A percentile compares a stretch with the other conserved stretches of the same genome.
Conservation (phyloP, 2,329 filamentous ascomycete genomes). For the Ophiosphaerella korrae region DNA sequence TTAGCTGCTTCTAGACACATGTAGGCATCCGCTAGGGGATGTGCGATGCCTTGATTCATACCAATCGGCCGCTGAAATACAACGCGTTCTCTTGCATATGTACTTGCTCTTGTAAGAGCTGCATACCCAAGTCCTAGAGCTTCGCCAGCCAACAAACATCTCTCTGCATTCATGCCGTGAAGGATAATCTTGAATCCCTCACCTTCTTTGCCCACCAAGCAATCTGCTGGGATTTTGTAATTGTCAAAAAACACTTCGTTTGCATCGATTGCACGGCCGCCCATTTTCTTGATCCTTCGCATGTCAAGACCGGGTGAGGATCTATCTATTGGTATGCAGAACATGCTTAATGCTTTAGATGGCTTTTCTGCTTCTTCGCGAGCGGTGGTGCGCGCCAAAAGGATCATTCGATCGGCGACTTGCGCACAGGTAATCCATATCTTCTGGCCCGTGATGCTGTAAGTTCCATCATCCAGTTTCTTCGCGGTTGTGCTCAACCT, state of each 20-base stretch:
- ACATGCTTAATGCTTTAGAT: conserved; percentile 77
- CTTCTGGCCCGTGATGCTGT: conserved; percentile 76
- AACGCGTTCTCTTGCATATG: conserved; percentile 56
- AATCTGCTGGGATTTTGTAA: conserved; percentile 68
- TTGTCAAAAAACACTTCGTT: conserved; percentile 89
- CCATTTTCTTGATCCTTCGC: conserved; percentile 82
- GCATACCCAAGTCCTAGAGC: conserved; percentile 81
- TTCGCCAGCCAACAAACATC: conserved; percentile 68
- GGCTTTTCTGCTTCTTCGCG: conserved; percentile 70
- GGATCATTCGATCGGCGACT: conserved; percentile 80
- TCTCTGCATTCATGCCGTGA: conserved; percentile 57
- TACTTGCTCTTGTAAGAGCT: conserved; percentile 51
- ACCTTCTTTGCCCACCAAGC: conserved; percentile 73
- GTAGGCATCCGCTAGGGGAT: conserved; percentile 63
- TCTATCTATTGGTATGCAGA: conserved; percentile 77
- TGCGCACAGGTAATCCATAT: conserved; percentile 90
- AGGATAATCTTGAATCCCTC: conserved; percentile 74
- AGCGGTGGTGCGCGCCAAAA: conserved; percentile 76
- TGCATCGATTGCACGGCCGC: conserved; percentile 78
- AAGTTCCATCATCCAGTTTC: conserved; percentile 63
- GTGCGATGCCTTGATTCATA: conserved; percentile 64
- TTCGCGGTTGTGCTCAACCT: conserved; percentile 57
- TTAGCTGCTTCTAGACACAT: conserved; percentile 68
- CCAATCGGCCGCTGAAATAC: conserved; percentile 65
- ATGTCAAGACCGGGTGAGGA: conserved; percentile 66